Percentiles rank a stretch among this genome's conserved stretches.
phyloP scores from a whole-genome alignment of 768 basidiomycete genomes.

The Suillus subluteus region DNA sequence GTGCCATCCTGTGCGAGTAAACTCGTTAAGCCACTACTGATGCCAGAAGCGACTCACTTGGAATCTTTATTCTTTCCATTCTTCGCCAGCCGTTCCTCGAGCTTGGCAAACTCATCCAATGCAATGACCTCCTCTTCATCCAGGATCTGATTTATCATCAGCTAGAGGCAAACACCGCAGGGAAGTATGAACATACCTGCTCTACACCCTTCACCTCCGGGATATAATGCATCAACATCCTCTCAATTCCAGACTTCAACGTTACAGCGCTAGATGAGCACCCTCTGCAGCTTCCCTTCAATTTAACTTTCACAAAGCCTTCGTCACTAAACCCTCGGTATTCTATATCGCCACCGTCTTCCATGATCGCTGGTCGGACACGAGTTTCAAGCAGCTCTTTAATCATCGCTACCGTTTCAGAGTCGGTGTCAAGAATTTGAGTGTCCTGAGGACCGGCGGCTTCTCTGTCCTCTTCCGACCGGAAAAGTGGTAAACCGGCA shows the following conservation, averaged over 20 bases:
- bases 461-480: conserved; percentile 77
- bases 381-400: conserved; percentile 96
- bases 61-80: conserved; percentile 47
- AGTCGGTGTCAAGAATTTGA: conserved; percentile 89
- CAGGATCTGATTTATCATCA: conserved; percentile 59
- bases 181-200: conserved; percentile 55
- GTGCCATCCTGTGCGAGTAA: conserved; percentile 61
- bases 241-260: conserved; percentile 94
- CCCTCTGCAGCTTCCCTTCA: conserved; percentile 97
- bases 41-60: conserved; percentile 43
- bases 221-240: conserved; percentile 99
- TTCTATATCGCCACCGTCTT: conserved; percentile 98
- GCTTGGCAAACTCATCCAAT: conserved; percentile 84
- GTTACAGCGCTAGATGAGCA: conserved; percentile 95
- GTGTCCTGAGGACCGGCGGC: conserved; percentile 93
- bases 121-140: conserved; percentile 91
- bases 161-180: background rate
- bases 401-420: conserved; percentile 98
- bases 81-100: conserved; percentile 67
- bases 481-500: conserved; percentile 85
- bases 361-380: conserved; percentile 96
- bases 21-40: conserved; percentile 17
- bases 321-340: conserved; percentile 89
- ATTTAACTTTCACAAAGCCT: conserved; percentile 81
- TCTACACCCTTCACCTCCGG: conserved; percentile 93